Base-by-base conservation (phyloP, 176 grass and related monocot species). In the Pharus latifolius region DNA sequence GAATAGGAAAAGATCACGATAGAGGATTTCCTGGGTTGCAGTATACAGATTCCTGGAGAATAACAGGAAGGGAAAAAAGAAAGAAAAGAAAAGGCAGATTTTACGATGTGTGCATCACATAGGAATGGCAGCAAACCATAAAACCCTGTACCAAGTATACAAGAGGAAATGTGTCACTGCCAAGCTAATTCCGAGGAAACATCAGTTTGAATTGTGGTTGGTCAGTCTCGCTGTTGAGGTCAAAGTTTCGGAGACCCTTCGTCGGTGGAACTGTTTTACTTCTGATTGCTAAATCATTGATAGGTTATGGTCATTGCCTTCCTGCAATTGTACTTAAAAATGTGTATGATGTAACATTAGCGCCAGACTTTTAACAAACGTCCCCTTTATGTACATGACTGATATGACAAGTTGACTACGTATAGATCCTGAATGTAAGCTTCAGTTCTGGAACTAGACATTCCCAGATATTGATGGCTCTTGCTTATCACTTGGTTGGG, bases 1-100 rank as follows among this genome's bases (percentile, higher is more conserved):
- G 40, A 63, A 56, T n/a, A 49, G 64, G 12, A 81, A 49, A 67
- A 61, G 60, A 50, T 89, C 65, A 7, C 46, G n/a, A 55, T 88
- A 88, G 25, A 19, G 11, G 12, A 27, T 6, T 49, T 50, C 44
- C 14, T 19, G 18, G 13, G 20, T 38, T 72, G 3, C 17, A 49
- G 44, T 50, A 22, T 40, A 70, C 50, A 70, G 29, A 40, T 54
- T 53, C 49, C 33, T 70, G 45, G 35, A 25, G 50, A 16, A 45
- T 22, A 4, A n/a, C n/a, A 42, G 67, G 25, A 49, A 57, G 9
- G 49, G 22, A 19, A 7, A 43, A 35, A 14, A 15, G 56, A 30
- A 38, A 31, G 5, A 38, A 52, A 47, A 46, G 24, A 33, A 12
- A 46, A 55, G 14, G 25, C 26, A 33, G 51, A 9, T 42, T 59